Conservation (phyloP, 441 rosid genomes). For the Mallotus repandus region DNA sequence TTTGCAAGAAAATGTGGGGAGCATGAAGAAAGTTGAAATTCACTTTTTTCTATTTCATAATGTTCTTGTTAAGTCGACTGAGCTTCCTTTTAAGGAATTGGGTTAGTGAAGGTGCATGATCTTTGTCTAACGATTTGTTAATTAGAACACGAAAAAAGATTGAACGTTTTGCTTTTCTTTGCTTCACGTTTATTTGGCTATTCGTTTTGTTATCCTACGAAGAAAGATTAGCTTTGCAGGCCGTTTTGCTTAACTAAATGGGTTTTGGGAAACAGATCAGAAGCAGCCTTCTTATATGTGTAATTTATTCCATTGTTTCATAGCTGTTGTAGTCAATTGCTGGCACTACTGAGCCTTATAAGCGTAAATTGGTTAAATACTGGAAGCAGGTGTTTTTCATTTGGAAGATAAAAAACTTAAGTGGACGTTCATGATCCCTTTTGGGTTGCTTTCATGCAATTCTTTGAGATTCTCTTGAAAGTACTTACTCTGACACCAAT, state of each 20-base stretch:
- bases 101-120: not conserved
- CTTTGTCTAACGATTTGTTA: not conserved
- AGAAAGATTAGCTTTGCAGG: not conserved
- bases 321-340: not conserved
- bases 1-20: slow-evolving; percentile 19
- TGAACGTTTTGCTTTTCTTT: not conserved
- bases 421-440: not conserved
- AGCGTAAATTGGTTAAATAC: slow-evolving; percentile 9
- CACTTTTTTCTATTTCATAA: not conserved
- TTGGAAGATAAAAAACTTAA: slow-evolving; percentile 11
- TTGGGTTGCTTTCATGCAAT: slow-evolving; percentile 6
- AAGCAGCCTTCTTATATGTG: not conserved
- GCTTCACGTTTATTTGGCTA: not conserved
- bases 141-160: slow-evolving; percentile 6
- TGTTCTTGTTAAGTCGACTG: not conserved
- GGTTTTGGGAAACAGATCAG: not conserved
- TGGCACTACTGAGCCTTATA: not conserved
- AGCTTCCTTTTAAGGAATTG: not conserved
- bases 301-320: not conserved
- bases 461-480: not conserved
- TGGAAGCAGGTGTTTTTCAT: not conserved
- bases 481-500: not conserved
- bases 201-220: not conserved
- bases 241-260: not conserved
- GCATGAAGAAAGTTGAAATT: not conserved